Evolutionary conservation across 2,329 filamentous ascomycete genomes (phyloP), one percentile per base, ranked within the genome.

Genomic region (Ophiosphaerella korrae): DNA sequence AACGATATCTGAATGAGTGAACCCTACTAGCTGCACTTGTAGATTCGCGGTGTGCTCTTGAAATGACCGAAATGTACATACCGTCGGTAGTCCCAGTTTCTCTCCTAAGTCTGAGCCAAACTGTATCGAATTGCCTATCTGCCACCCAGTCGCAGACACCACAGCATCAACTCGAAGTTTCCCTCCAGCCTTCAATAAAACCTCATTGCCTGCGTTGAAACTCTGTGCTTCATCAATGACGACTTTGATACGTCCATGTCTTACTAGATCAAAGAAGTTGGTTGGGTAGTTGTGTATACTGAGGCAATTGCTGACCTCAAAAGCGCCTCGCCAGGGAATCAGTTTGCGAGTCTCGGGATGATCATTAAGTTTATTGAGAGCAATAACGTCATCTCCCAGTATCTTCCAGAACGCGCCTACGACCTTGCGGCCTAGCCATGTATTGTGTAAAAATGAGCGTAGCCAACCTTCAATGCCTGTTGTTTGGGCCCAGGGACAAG

Each of bases 401-500:
- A 84, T 74, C 8, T 67, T 60, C 83, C 84, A 87, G 65, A 86
- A 86, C 0, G 70, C 66, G 34, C 81, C 75, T 3, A 84, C 80
- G 16, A 88, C 68, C 43, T 74, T 75, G 0, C 84, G 78, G 2
- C 86, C 86, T 2, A 87, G 45, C 31, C 75, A 70, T 0, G 83
- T 87, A 18, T 77, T 75, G 56, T 88, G 85, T 40, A 86, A 75
- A 52, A 87, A 83, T 8, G 70, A 64, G 3, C 84, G 78, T 2
- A 83, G 75, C 9, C 73, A 74, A 11, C 78, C 62, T 52, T 68
- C 74, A 57, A 81, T 88, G 1, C 86, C 87, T 62, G 85, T 86
- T 2, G 79, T 81, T 1, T 79, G 76, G 4, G 85, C 87, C 86
- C 87, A 92, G 12, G 88, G 80, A 65, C 88, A 92, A 0, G 89